Evolutionary conservation across 2,329 filamentous ascomycete genomes (phyloP), one percentile per base, ranked within the genome.

Genomic region (Ilyonectria sp.): DNA sequence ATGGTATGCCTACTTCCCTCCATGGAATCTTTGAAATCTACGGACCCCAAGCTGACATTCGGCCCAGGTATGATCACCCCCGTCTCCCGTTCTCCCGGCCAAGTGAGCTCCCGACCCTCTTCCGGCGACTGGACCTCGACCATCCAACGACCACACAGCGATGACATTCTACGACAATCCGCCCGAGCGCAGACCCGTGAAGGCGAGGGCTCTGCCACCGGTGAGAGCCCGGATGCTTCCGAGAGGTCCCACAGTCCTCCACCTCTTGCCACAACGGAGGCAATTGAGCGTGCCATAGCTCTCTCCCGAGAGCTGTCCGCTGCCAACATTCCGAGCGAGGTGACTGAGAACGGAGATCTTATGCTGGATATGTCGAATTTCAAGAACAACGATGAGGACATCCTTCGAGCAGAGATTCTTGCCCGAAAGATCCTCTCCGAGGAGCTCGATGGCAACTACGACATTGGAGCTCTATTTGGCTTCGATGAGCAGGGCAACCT

Each of bases 281-380:
- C 95, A 8, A 87, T 97, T 65, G 90, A 94, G 68, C 90, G 96
- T 71, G 96, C 96, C 8, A 90, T 93, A 77, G 90, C 92, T 31
- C 86, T 99, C 11, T 97, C 95, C 10, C 93, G 94, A 78, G 95
- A 95, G 79, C 87, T 99, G 3, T 93, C 93, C 52, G 92, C 90
- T 3, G 96, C 93, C 54, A 98, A 98, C 77, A 98, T 99, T 66
- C 94, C 94, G 6, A 96, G 92, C 64, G 92, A 94, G 71, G 91
- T 99, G n/a, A 98, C 93, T 1, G 94, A 97, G 64, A 92, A 90
- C 1, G 96, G 96, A 17, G 96, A 99, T 80, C 85, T 99, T 62
- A 98, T 98, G 94, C 85, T 99, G 59, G 96, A 99, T 79, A 98
- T 99, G 95, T 95, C 94, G 0, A 94, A 94, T 1, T 98, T 97